phyloP scores from a whole-genome alignment of 176 grass and related monocot species.

The Neostapfia colusana region DNA sequence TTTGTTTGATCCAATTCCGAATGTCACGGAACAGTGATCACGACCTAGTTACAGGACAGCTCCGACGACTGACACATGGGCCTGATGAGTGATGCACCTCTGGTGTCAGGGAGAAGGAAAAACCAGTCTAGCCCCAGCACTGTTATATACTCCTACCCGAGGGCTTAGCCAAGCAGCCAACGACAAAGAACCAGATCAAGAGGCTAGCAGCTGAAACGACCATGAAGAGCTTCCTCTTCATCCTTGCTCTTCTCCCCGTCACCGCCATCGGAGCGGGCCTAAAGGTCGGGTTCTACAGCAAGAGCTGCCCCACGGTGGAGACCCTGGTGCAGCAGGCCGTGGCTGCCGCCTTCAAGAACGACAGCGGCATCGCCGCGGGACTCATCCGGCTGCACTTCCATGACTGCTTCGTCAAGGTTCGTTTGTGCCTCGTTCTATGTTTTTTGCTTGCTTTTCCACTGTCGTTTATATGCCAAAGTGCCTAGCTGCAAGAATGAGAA shows the following conservation, averaged over 20 bases:
- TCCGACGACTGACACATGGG: not conserved
- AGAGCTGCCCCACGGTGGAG: constrained; percentile 45
- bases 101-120: constrained; percentile 16
- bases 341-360: constrained; percentile 46
- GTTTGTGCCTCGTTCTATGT: not conserved
- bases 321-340: constrained; percentile 59
- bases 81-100: not conserved
- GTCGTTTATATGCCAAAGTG: not conserved
- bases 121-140: not conserved
- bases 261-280: constrained; percentile 26
- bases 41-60: not conserved
- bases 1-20: not conserved
- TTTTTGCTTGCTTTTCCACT: not conserved
- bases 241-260: constrained; percentile 9
- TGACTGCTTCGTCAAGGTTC: constrained; percentile 73
- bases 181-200: constrained; percentile 16
- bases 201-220: not conserved
- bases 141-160: constrained; percentile 20
- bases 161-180: not conserved
- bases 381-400: constrained; percentile 83
- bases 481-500: not conserved
- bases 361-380: constrained; percentile 56
- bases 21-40: not conserved
- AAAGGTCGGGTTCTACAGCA: constrained; percentile 63
- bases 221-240: constrained; percentile 19